These are phyloP conservation scores for Dendrothele bispora DNA, from an alignment of 768 basidiomycete genomes.

Conservation along the genomic window DNA sequence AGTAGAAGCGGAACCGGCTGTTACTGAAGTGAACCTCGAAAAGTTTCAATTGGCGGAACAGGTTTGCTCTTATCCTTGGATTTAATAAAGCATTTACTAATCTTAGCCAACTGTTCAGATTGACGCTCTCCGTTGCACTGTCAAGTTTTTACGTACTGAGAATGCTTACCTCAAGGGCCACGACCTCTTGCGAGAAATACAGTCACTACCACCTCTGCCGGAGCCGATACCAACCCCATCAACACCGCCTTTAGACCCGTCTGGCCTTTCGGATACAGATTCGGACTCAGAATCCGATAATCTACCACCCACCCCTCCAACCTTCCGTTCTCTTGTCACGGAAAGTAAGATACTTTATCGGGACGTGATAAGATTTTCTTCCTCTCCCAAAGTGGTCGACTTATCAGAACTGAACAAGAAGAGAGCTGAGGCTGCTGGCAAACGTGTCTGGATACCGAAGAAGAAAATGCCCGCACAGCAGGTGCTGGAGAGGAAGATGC, in stretches of 20 bases:
- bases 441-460: slow-evolving; percentile 68
- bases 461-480: slow-evolving; percentile 83
- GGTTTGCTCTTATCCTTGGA: slow-evolving; percentile 38
- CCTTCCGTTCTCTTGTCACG: slow-evolving; percentile 67
- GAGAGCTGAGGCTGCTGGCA: slow-evolving; percentile 45
- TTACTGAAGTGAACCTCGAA: slow-evolving; percentile 80
- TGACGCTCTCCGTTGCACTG: slow-evolving; percentile 86
- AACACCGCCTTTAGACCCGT: slow-evolving; percentile 70
- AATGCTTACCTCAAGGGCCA: slow-evolving; percentile 93
- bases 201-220: slow-evolving; percentile 66
- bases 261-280: slow-evolving; percentile 63
- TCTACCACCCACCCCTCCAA: slow-evolving; percentile 41
- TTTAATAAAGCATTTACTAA: slow-evolving; percentile 11
- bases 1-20: slow-evolving; percentile 58
- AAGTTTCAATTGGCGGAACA: slow-evolving; percentile 88
- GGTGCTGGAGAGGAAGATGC: slow-evolving; percentile 71
- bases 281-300: slow-evolving; percentile 52
- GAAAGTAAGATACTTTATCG: slow-evolving; percentile 87
- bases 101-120: no score
- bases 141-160: slow-evolving; percentile 91
- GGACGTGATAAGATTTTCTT: slow-evolving; percentile 86
- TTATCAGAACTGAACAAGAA: slow-evolving; percentile 61
- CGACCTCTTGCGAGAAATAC: slow-evolving; percentile 83
- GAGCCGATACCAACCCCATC: slow-evolving; percentile 45
- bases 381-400: slow-evolving; percentile 84